Evolutionary conservation across 192 early-diverging fungal genomes (phyloP).

Genomic region (Pecoramyces ruminantium): DNA sequence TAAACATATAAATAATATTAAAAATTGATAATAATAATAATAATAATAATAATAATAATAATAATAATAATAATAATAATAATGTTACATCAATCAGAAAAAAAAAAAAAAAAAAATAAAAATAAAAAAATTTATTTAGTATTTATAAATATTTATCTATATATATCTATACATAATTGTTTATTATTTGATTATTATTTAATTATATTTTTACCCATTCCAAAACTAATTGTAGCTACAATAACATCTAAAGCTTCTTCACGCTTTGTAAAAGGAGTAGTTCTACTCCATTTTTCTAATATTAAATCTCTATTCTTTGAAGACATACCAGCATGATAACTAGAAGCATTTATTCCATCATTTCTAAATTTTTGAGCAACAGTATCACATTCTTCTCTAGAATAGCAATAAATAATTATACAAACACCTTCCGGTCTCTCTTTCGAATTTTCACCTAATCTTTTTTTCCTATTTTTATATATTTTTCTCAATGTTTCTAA

Average conservation of each 20-base stretch:
- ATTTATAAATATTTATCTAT: too few relatives aligned
- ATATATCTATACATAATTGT: too few relatives aligned
- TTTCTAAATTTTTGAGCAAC: not conserved
- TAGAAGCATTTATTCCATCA: not conserved
- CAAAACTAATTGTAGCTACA: conserved; percentile 91
- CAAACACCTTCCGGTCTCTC: not conserved
- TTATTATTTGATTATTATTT: too few relatives aligned
- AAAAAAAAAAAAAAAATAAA: too few relatives aligned
- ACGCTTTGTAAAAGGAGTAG: not conserved
- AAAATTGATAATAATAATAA: too few relatives aligned
- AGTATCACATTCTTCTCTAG: not conserved
- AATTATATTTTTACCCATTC: conserved; percentile 50
- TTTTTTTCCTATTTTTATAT: not conserved
- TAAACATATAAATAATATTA: too few relatives aligned
- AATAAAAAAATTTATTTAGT: too few relatives aligned
- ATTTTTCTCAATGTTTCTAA: not conserved
- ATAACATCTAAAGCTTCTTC: conserved; percentile 33
- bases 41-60: too few relatives aligned
- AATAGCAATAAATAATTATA: not conserved
- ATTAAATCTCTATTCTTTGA: not conserved
- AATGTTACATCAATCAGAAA: too few relatives aligned
- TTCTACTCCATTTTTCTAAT: not conserved
- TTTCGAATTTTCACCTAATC: not conserved
- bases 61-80: too few relatives aligned
- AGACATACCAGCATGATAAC: not conserved